Evolutionary conservation across 495 filamentous ascomycete species (phyloP).

Genomic region (Copromyces sp.): DNA sequence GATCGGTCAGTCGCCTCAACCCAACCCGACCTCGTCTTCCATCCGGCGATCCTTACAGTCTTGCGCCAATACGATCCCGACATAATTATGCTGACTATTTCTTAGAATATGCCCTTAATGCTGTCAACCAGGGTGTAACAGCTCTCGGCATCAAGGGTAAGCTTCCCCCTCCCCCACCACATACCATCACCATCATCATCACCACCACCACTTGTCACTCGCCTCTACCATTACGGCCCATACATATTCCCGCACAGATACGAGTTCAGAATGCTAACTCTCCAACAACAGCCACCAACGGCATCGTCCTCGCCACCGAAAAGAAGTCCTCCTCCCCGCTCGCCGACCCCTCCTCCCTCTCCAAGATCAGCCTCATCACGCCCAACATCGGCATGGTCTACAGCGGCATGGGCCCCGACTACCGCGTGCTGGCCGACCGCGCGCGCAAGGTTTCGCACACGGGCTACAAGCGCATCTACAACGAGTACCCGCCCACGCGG

Average conservation of each 20-base stretch:
- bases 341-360: conserved; percentile 85
- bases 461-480: conserved; percentile 98
- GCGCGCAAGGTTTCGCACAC: conserved; percentile 99
- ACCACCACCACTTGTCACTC: not conserved
- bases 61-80: not conserved
- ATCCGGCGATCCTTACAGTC: not conserved
- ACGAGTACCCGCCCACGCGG: conserved; percentile 96
- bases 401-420: conserved; percentile 97
- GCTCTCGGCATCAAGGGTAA: conserved; percentile 96
- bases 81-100: conserved; percentile 4
- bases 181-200: not conserved
- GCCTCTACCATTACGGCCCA: not conserved
- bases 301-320: conserved; percentile 97
- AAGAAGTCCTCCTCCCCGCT: conserved; percentile 98
- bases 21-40: not conserved
- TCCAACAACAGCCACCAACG: conserved; percentile 68
- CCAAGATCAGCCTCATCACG: conserved; percentile 95
- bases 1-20: conserved; percentile 46
- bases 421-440: conserved; percentile 92
- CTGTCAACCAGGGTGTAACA: conserved; percentile 97
- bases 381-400: conserved; percentile 99
- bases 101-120: conserved; percentile 96
- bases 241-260: not conserved
- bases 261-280: not conserved
- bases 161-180: conserved; percentile 5